These are phyloP conservation scores for Dillenia suffruticosa DNA, from an alignment of 164 flowering plant genomes.

Conservation along the genomic window DNA sequence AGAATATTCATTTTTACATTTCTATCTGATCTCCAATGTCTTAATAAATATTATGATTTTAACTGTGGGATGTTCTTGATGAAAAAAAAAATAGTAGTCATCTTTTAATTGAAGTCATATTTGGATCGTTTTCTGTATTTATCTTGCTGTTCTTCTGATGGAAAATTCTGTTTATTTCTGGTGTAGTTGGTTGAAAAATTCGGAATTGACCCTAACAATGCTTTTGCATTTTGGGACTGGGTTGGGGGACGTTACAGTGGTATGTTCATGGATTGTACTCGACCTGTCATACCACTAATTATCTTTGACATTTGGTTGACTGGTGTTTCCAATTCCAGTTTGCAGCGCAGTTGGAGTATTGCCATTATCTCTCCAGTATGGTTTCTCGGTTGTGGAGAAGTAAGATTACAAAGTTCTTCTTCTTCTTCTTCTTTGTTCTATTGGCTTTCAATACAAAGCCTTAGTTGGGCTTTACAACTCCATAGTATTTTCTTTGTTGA, in stretches of 20 bases:
- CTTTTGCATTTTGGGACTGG: slow-evolving; percentile 99
- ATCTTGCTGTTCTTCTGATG: background rate
- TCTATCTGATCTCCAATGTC: no score
- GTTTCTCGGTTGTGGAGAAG: slow-evolving; percentile 85
- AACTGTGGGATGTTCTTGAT: no score
- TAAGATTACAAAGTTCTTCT: slow-evolving; percentile 25
- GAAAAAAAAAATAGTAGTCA: no score
- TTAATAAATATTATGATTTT: no score
- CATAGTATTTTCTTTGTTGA: background rate
- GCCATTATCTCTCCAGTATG: slow-evolving; percentile 95
- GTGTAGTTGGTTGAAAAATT: slow-evolving; percentile 86
- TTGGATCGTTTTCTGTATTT: background rate
- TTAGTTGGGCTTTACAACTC: background rate
- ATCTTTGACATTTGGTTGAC: slow-evolving; percentile 3
- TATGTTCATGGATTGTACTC: slow-evolving; percentile 19
- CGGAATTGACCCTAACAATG: slow-evolving; percentile 94
- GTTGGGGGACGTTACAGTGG: slow-evolving; percentile 98
- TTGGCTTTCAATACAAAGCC: background rate
- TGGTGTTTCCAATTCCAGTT: slow-evolving; percentile 49
- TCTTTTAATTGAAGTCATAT: no score
- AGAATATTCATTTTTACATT: no score
- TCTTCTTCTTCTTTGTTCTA: background rate
- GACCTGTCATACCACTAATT: background rate
- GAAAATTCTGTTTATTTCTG: background rate
- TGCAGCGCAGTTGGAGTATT: slow-evolving; percentile 98